A percentile compares a stretch with the other conserved stretches of the same genome.
phyloP scores from a whole-genome alignment of 169 alveolate species.

The Plasmodium blacklocki region DNA sequence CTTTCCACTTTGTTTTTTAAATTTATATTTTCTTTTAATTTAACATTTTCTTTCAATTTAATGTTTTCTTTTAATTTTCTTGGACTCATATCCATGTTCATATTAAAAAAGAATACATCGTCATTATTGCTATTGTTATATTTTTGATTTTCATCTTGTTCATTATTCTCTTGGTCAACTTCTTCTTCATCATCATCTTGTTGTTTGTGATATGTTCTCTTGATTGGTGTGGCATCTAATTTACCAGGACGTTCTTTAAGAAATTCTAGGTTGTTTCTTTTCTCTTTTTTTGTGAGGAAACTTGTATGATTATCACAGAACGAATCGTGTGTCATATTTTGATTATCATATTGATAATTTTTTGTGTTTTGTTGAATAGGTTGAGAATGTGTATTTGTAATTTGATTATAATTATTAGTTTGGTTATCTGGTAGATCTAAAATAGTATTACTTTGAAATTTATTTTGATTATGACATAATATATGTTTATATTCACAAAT shows the following conservation, averaged over 20 bases:
- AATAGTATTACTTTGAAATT: slow-evolving; percentile 22
- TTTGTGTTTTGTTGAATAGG: no score
- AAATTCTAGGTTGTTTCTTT: slow-evolving; percentile 34
- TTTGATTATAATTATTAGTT: not conserved
- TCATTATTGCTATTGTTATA: not conserved
- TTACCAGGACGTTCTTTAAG: slow-evolving; percentile 41
- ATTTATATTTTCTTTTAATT: slow-evolving; percentile 54
- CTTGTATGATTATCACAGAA: slow-evolving; percentile 6
- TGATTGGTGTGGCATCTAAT: slow-evolving; percentile 57
- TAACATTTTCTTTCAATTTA: not conserved
- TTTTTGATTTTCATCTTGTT: not conserved
- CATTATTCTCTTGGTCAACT: no score
- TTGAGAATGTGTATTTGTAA: not conserved
- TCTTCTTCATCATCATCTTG: not conserved
- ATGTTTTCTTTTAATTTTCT: slow-evolving; percentile 63
- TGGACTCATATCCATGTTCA: slow-evolving; percentile 65
- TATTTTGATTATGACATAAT: not conserved
- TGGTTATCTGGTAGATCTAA: slow-evolving; percentile 9
- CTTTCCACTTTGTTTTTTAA: slow-evolving; percentile 63
- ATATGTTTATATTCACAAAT: slow-evolving; percentile 56
- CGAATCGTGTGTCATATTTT: no score
- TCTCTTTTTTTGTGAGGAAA: slow-evolving; percentile 21
- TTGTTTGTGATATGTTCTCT: slow-evolving; percentile 6
- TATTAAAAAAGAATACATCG: slow-evolving; percentile 16
- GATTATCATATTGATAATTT: no score